Base-by-base conservation (phyloP, 768 basidiomycete species). In the Tephrocybe sp. region DNA sequence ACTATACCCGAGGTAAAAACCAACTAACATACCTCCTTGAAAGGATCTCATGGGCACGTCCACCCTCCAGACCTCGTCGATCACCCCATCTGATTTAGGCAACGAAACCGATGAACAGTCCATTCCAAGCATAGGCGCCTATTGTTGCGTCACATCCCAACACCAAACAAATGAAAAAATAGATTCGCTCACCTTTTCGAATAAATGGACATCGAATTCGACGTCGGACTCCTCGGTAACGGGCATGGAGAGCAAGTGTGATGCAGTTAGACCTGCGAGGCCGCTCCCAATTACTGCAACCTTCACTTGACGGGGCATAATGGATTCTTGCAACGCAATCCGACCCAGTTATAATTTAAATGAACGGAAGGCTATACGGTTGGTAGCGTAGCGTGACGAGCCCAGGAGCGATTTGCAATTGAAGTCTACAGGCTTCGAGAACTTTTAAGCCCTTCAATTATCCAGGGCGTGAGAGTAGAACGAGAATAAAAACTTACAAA, bases 21-120 rank as follows among this genome's bases (percentile, higher is more conserved):
- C 4, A 32, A 22, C 16, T 20, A 13, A 57, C 78, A 45, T 48
- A 84, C 87, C 86, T 69, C 83, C 84, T 74, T 91, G 87, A 61
- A 91, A 90, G 1, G 83, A 83, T 35, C 89, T 70, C 89, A 91
- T 91, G 0, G 89, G 89, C 0, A 89, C 87, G 61, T 91, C 88
- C 3, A 90, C 73, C 48, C 81, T 69, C 74, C 79, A 80, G 43
- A 75, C 66, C 32, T 69, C 60, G 17, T 65, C 65, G 9, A 65
- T 52, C 4, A 63, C 71, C 4, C 69, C 67, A 34, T 68, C 68
- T 32, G 39, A 32, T 30, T 67, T 62, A 14, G 69, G 65, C 5
- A 82, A 46, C 6, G 79, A 79, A 34, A 82, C 70, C 0, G 80
- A 84, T 12, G 80, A 72, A 4, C 82, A 77, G 64, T 88, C 87